Evolutionary conservation across 768 basidiomycete genomes (phyloP).

Genomic region (Lepiota brunneoincarnata): DNA sequence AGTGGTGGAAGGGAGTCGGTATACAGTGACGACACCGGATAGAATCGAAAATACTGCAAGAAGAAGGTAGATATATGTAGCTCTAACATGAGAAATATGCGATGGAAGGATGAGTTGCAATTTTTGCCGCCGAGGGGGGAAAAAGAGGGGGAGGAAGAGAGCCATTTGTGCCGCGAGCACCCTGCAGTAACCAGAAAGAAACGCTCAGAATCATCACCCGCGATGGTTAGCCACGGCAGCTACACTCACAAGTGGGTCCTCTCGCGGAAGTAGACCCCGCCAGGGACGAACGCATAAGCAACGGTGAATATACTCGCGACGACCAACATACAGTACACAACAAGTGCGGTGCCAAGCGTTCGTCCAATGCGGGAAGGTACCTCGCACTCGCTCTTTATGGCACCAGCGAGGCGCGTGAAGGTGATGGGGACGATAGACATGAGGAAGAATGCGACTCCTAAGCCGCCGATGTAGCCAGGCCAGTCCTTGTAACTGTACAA

Average conservation of each 20-base stretch:
- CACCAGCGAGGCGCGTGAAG: constrained; percentile 43
- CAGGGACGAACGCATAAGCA: constrained; percentile 89
- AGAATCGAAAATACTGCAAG: constrained; percentile 39
- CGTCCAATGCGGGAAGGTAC: background rate
- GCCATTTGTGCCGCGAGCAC: constrained; percentile 53
- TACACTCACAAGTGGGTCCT: constrained; percentile 65
- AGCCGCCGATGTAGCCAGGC: constrained; percentile 67
- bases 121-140: constrained; percentile 1
- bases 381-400: constrained; percentile 7
- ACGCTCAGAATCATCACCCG: constrained; percentile 1
- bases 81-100: constrained; percentile 8
- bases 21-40: constrained; percentile 53
- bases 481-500: constrained; percentile 65
- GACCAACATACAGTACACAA: constrained; percentile 59
- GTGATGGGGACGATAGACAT: constrained; percentile 61
- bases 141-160: constrained; percentile 40
- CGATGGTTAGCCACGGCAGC: background rate
- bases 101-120: background rate
- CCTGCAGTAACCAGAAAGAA: constrained; percentile 27
- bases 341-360: constrained; percentile 45
- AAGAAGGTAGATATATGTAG: constrained; percentile 26
- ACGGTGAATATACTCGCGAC: constrained; percentile 80
- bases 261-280: constrained; percentile 72
- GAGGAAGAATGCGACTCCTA: constrained; percentile 59
- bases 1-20: constrained; percentile 45